Evolutionary conservation across 305 asterid species (phyloP), one percentile per base, ranked within the genome.

Genomic region (Fraxinus greggii): DNA sequence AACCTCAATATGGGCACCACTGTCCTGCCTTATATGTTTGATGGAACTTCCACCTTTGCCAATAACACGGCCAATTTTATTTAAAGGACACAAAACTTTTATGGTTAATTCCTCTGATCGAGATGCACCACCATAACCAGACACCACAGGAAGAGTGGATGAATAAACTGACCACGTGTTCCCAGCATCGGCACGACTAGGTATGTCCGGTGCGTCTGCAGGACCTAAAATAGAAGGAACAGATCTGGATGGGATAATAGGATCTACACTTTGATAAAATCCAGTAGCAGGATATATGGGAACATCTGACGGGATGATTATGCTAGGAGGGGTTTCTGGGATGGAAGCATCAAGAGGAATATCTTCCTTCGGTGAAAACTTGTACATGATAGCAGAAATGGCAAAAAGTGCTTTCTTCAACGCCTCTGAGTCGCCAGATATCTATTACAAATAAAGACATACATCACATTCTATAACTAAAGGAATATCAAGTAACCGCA

Each of bases 1-100:
- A 87, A 93, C 95, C 83, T 95, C 99, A 85, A 95, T 84, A 84
- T 91, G 93, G 83, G 98, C 98, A 85, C 99, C 98, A 82, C 92
- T 94, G 78, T 91, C 97, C 85, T 92, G 98, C 83, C 98, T 83
- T 82, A 95, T 88, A 83, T 88, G 86, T 88, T 87, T 93, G 83
- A 95, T 95, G 40, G 94, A 91, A 82, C 86, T 86, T 80, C 99
- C 99, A 40, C 96, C 97, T 87, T 91, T 95, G 59, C 99, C 99
- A 86, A 95, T 95, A 79, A 95, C 95, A 79, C 97, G 98, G 26
- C 99, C 98, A 84, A 95, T 90, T 88, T 89, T 92, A 80, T 84
- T 87, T 78, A 93, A 83, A 28, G 97, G 98, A 82, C 99, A 95
- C 81, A 95, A 23, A 78, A 95, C 90, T 86, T 91, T 95, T 72